Conservation (phyloP, 306 rosid species). For the Styphnolobium japonicum region DNA sequence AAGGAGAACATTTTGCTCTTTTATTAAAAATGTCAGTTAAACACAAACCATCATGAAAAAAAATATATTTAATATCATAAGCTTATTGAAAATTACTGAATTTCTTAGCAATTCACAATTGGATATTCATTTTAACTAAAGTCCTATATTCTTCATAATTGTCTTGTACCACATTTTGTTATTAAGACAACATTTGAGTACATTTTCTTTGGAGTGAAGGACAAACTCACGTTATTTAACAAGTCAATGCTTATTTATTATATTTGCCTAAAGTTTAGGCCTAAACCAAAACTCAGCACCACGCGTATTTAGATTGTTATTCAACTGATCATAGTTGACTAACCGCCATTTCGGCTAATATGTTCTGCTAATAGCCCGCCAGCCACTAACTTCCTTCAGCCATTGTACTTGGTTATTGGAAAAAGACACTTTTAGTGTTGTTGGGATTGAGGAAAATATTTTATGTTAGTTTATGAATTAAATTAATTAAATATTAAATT, state of each 20-base stretch:
- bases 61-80: too few relatives aligned
- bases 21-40: too few relatives aligned
- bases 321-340: neutral
- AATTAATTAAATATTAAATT: too few relatives aligned
- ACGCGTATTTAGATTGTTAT: neutral
- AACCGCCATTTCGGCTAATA: neutral
- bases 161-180: too few relatives aligned
- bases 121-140: neutral
- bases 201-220: neutral
- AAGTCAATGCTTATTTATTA: neutral
- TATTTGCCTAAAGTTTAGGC: neutral
- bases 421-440: too few relatives aligned
- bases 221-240: neutral
- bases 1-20: neutral
- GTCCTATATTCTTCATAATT: too few relatives aligned
- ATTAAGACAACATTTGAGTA: too few relatives aligned
- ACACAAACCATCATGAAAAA: too few relatives aligned
- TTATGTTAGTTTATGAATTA: too few relatives aligned
- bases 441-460: too few relatives aligned
- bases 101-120: neutral
- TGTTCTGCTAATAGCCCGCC: neutral
- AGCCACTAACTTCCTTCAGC: too few relatives aligned
- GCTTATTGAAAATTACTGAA: neutral
- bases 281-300: neutral
- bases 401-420: neutral